Base-by-base conservation (phyloP, 192 early-diverging fungal species). In the Pilobolus umbonatus region DNA sequence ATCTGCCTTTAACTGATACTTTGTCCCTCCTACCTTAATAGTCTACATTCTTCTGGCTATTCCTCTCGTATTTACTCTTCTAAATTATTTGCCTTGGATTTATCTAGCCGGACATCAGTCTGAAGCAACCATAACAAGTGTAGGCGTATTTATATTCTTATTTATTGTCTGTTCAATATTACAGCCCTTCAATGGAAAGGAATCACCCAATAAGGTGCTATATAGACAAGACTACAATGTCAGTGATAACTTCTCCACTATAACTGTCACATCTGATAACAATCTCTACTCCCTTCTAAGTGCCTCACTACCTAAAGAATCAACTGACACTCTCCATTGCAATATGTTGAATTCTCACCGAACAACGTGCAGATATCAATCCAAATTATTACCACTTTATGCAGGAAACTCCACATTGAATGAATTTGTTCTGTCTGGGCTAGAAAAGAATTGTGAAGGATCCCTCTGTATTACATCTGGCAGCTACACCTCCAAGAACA, bases 1-100 rank as follows among this genome's bases (percentile, higher is more conserved):
- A 8, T 10, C 38, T 15, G 10, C 31, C 7, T 44, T 17, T 34
- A 9, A 54, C 17, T 22, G 0, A 5, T 11, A 24, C 42, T 44
- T 44, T 44, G 12, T 44, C 22, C 8, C 17, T 19, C 22, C 26
- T 26, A 25, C 22, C 22, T 19, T 26, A 38, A 35, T 54, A 80
- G 77, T 80, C 36, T 76, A 76, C 57, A 58, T 62, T 5, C 46
- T 76, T 44, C 55, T 76, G 25, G 31, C 69, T 0, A 4, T 76
- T 3, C 74, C 69, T 24, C 60, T 64, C 12, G 30, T 62, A 28
- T 51, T 77, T 30, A 65, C 67, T 10, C 29, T 62, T 11, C 61
- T 80, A 26, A 73, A 69, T 7, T 64, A 77, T 50, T 43, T 80
- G 7, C 78, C 78, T 15, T 73, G 69, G 40, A 63, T 77, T 10